Evolutionary conservation across 495 filamentous ascomycete genomes (phyloP).

Genomic region (Aspergillus hancockii): DNA sequence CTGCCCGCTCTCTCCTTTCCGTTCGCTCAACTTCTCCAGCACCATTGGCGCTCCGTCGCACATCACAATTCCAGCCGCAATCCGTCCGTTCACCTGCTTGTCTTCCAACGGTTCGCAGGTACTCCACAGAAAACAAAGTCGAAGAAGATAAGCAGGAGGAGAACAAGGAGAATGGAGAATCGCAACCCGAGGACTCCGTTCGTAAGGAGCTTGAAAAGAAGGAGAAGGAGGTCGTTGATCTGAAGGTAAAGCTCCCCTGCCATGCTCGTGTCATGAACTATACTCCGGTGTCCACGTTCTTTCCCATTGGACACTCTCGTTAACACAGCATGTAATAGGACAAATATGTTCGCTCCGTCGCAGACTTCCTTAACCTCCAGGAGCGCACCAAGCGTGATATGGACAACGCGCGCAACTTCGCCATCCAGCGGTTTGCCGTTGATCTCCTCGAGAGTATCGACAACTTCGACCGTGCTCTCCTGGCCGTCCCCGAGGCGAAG

Average conservation of each 20-base stretch:
- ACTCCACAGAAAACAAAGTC: conserved; percentile 45
- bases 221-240: conserved; percentile 76
- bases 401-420: conserved; percentile 82
- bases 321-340: conserved; percentile 59
- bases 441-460: conserved; percentile 93
- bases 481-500: conserved; percentile 73
- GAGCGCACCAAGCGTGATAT: conserved; percentile 91
- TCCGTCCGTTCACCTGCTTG: conserved; percentile 32
- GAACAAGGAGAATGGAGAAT: conserved; percentile 33
- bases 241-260: conserved; percentile 65
- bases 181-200: conserved; percentile 47
- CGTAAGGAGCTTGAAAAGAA: conserved; percentile 77
- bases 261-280: neutral
- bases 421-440: conserved; percentile 90
- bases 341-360: conserved; percentile 86
- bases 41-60: conserved; percentile 37
- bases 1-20: conserved; percentile 39
- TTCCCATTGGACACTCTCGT: neutral
- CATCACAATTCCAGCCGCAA: conserved; percentile 41
- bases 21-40: conserved; percentile 34
- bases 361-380: conserved; percentile 96
- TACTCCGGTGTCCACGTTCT: neutral
- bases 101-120: conserved; percentile 33
- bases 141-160: conserved; percentile 35
- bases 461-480: conserved; percentile 91